Conservation (phyloP, 768 basidiomycete genomes). For the Lanmaoa rubissima region DNA sequence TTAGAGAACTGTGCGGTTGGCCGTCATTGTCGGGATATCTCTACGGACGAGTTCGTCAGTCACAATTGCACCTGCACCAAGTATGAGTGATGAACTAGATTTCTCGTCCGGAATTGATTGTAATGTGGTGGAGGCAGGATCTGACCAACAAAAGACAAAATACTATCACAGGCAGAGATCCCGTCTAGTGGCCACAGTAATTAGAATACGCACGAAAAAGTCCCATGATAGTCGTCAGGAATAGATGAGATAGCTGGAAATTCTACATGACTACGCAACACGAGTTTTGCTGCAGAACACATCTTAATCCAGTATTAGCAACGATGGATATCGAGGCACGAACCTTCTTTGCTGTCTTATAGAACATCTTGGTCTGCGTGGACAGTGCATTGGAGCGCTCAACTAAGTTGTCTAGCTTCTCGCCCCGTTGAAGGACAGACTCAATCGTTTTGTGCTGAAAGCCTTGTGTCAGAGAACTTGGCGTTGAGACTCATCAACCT, state of each 20-base stretch:
- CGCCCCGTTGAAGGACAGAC: slow-evolving; percentile 91
- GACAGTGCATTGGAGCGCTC: slow-evolving; percentile 90
- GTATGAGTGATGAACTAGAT: not conserved
- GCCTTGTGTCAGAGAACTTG: not conserved
- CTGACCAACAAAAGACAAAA: slow-evolving; percentile 5
- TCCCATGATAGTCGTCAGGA: slow-evolving; percentile 14
- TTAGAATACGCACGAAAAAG: slow-evolving; percentile 22
- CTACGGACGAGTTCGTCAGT: not conserved
- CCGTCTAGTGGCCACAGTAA: slow-evolving; percentile 6
- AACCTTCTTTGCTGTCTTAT: slow-evolving; percentile 99
- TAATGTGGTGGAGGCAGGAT: not conserved
- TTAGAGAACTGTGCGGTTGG: not conserved
- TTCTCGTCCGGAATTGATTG: not conserved
- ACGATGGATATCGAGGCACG: slow-evolving; percentile 15
- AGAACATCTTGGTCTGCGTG: slow-evolving; percentile 95
- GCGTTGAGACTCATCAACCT: not conserved
- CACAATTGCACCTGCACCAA: not conserved
- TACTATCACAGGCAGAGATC: slow-evolving; percentile 6
- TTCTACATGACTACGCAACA: slow-evolving; percentile 87
- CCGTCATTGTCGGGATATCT: not conserved
- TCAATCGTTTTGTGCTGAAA: slow-evolving; percentile 98
- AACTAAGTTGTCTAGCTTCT: slow-evolving; percentile 94
- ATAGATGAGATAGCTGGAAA: slow-evolving; percentile 9
- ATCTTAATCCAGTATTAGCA: slow-evolving; percentile 8
- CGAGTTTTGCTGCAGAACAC: slow-evolving; percentile 78